Evolutionary conservation across 1,284 basidiomycete genomes (phyloP).

Genomic region (Ceratobasidium theobromae): DNA sequence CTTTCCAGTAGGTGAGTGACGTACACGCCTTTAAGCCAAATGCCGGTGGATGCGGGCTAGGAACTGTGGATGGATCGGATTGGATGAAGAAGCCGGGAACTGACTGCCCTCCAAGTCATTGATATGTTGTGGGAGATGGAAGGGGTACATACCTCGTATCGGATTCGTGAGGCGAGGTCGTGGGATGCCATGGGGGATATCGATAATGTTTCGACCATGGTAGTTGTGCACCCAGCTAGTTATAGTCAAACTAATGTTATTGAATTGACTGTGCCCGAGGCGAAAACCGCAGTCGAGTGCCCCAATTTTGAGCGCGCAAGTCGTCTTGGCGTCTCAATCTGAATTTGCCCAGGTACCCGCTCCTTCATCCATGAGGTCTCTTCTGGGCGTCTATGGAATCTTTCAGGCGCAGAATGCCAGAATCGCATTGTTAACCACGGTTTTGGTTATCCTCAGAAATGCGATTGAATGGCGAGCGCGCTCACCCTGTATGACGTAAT

Average conservation of each 20-base stretch:
- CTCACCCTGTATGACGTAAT: too few relatives aligned
- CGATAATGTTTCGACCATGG: background rate
- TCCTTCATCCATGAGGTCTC: too few relatives aligned
- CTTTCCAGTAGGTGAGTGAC: slow-evolving; percentile 55
- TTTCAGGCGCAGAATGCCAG: too few relatives aligned
- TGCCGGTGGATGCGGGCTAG: slow-evolving; percentile 46
- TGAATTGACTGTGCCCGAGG: background rate
- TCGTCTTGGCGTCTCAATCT: background rate
- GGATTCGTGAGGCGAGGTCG: background rate
- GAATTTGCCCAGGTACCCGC: too few relatives aligned
- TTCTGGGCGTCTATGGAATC: too few relatives aligned
- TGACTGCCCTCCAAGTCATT: slow-evolving; percentile 38
- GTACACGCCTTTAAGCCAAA: slow-evolving; percentile 62
- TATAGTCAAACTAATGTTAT: background rate
- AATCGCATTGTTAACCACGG: too few relatives aligned
- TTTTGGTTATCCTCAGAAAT: too few relatives aligned
- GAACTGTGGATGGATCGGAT: slow-evolving; percentile 39
- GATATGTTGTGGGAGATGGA: background rate
- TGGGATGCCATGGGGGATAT: background rate
- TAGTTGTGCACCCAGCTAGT: background rate
- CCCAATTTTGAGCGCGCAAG: background rate
- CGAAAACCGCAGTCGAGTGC: background rate
- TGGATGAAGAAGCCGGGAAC: slow-evolving; percentile 48
- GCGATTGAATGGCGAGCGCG: too few relatives aligned
- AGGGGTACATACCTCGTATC: background rate